Evolutionary conservation across 2,329 filamentous ascomycete species (phyloP), one percentile per base, ranked within the genome.

Genomic region (Simplicillium sp.): DNA sequence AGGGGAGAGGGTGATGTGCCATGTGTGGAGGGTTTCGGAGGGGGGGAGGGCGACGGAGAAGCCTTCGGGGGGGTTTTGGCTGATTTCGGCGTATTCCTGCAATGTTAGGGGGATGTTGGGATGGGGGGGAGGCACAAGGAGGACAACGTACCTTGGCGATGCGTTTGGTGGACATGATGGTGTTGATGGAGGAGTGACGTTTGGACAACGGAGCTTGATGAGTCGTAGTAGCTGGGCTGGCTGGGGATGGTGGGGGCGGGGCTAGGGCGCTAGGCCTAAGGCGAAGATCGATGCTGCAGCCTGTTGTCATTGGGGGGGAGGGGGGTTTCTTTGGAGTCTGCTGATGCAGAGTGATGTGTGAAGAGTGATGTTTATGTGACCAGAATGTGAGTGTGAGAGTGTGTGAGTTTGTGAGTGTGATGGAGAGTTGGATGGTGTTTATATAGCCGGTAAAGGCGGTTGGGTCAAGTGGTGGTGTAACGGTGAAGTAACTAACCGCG

Each of bases 41-140:
- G 60, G 55, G 40, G 68, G 59, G 14, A 77, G 68, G 43, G 54
- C 31, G 53, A 77, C 51, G 44, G 56, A 56, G 56, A 71, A 71
- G 53, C 69, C 71, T 0, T 54, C 42, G 0, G 72, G 72, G 1
- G 73, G 70, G 31, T 54, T 50, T 44, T 62, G 48, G 39, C 61
- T 66, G 65, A 71, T 68, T 46, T 77, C 70, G 47, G 59, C 60
- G 49, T 70, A 68, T 56, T 79, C 75, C 75, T 79, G 55, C 38
- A 34, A 38, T 13, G 35, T 38, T 16, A 14, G 43, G 38, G 29
- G 20, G 29, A 25, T 38, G 33, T 33, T 14, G 14, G 20, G 29
- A 25, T 38, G 33, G 36, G 14, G 14, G 31, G 39, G 37, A 38
- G 16, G 12, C 13, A 12, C 33, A 15, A 7, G 34, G 41, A 18